Evolutionary conservation across 495 filamentous ascomycete genomes (phyloP), one percentile per base, ranked within the genome.

Genomic region (Xylaria acuta): DNA sequence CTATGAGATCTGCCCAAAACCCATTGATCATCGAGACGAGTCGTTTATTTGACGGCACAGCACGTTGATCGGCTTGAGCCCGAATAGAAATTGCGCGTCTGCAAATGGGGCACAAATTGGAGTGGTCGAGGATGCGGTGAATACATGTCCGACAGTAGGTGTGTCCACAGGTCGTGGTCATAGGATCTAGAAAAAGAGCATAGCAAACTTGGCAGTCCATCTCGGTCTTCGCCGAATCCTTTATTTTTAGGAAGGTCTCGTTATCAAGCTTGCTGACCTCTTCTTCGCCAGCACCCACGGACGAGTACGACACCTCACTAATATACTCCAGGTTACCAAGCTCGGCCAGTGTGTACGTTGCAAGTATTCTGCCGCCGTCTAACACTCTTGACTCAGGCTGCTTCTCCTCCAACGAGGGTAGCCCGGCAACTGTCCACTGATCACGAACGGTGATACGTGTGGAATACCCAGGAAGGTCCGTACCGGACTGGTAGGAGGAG

Each of bases 181-280:
- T 82, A 11, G 94, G 94, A 71, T 97, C 92, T 47, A 92, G 76
- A 74, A 97, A 89, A 32, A 95, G 82, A 47, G 87, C 85, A 76
- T 94, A 96, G 79, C 94, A 97, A 72, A 97, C 89, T 75, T 95
- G 92, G 77, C 94, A 97, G 73, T 97, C 93, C 74, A 97, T 76
- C 78, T 97, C 93, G 16, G 84, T 81, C 70, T 88, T 87, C 12
- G 87, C 84, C 11, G 85, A 84, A 49, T 91, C 87, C 81, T 87
- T 87, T 12, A 96, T 74, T 38, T 82, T 82, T 34, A 85, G 82
- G 11, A 94, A 76, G 53, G 91, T 70, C 6, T 77, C 78, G 16
- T 69, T 72, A 76, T 94, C 91, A 25, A 88, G 73, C 34, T 77
- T 49, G 41, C 82, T 77, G 30, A 82, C 79, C 30, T 77, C 79